Base-by-base conservation (phyloP, 306 rosid genomes). In the Astragalus membranaceus region DNA sequence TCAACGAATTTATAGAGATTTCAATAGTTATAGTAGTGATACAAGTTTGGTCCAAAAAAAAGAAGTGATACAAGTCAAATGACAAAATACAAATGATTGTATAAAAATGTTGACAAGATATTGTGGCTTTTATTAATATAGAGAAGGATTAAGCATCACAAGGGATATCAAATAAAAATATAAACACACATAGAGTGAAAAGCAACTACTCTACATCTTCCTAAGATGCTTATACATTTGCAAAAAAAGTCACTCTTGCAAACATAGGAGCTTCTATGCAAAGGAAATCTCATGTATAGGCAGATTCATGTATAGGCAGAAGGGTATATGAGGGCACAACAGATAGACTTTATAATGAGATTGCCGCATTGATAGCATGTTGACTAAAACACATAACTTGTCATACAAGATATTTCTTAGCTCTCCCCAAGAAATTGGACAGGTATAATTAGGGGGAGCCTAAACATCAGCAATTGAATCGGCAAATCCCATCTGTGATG, bases 301-400 rank as follows among this genome's bases (percentile, higher is more conserved):
- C 57, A 39, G 37, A 47, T 39, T 73, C 48, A n/a, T n/a, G n/a
- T n/a, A n/a, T n/a, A n/a, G 62, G 61, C 65, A 69, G 35, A 66
- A 69, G 58, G 56, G 75, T 56, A 59, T 23, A 54, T 52, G 10
- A 44, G 59, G 39, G 35, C 36, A 74, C 2, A 64, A 15, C 15
- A 41, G 11, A 36, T 35, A 17, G 65, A 60, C 33, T n/a, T 10
- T 56, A 64, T 29, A 47, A 43, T 23, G 50, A 37, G 13, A 55
- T 56, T 37, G 75, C 35, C 7, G 13, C 32, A 13, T 58, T 52
- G 35, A 44, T 44, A 9, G n/a, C 26, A 48, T n/a, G 51, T 65
- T 7, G 29, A 35, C 23, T 10, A n/a, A 32, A 32, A 11, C 39
- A 49, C 5, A 35, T 23, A 39, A 39, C 12, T 16, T 32, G 65